These are phyloP conservation scores for Sporothrix mexicana DNA, from an alignment of 2,329 filamentous ascomycete genomes.

Conservation along the genomic window DNA sequence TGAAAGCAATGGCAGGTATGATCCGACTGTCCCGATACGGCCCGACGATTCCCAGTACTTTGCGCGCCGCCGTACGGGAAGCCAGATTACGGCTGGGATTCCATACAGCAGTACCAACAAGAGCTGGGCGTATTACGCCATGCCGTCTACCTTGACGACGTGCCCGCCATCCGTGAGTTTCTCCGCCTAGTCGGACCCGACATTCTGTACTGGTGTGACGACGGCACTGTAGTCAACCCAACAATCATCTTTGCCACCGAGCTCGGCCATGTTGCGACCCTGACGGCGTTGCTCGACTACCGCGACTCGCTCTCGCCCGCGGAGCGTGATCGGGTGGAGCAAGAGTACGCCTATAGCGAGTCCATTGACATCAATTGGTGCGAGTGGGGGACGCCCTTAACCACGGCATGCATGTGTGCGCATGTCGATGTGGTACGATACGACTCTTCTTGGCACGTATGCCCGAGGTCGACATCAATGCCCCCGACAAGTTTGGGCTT, in stretches of 20 bases:
- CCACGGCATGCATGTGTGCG: background rate
- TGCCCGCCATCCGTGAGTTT: slow-evolving; percentile 13
- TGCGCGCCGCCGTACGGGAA: background rate
- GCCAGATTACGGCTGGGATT: background rate
- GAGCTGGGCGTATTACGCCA: background rate
- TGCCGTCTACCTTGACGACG: slow-evolving; percentile 7
- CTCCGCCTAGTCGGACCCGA: background rate
- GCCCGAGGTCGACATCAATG: background rate
- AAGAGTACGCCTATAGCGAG: background rate
- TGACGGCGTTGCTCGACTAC: slow-evolving; percentile 13
- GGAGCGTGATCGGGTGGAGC: slow-evolving; percentile 4
- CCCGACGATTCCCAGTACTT: slow-evolving; percentile 14
- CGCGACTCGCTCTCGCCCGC: slow-evolving; percentile 10
- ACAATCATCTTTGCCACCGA: slow-evolving; percentile 10
- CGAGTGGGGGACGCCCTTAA: background rate
- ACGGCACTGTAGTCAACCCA: background rate
- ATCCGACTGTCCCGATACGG: background rate
- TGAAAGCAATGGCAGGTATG: background rate
- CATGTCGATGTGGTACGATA: background rate
- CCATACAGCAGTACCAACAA: background rate
- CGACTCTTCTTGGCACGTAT: background rate
- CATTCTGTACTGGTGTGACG: slow-evolving; percentile 8
- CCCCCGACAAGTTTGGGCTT: background rate
- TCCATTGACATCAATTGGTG: background rate
- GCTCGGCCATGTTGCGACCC: background rate